Conservation (phyloP, 2,329 filamentous ascomycete species). For the Coniella vitis region DNA sequence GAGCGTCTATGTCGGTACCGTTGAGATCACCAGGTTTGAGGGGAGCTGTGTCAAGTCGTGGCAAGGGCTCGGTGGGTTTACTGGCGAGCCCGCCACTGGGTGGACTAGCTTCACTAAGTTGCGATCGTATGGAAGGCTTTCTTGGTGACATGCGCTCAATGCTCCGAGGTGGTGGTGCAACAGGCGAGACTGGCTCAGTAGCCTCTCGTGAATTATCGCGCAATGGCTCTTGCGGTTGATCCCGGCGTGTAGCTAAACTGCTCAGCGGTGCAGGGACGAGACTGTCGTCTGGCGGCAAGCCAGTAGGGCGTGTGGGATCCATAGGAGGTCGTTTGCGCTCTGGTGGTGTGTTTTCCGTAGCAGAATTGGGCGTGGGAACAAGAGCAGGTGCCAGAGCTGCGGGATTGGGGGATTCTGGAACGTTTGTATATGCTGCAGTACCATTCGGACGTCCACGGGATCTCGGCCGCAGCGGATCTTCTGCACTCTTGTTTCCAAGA, state of each 20-base stretch:
- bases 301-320: conserved; percentile 50
- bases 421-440: conserved; percentile 18
- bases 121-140: conserved; percentile 33
- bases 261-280: conserved; percentile 53
- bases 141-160: conserved; percentile 40
- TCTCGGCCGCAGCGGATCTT: conserved; percentile 41
- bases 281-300: conserved; percentile 37
- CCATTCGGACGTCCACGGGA: conserved; percentile 40
- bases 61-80: conserved; percentile 7
- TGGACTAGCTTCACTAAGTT: conserved; percentile 25
- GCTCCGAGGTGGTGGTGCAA: conserved; percentile 41
- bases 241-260: conserved; percentile 41
- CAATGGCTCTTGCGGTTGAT: conserved; percentile 24
- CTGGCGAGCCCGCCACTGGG: conserved; percentile 28
- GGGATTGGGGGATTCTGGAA: conserved; percentile 20
- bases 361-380: conserved; percentile 12
- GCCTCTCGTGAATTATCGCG: conserved; percentile 5
- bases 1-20: conserved; percentile 5
- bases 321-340: conserved; percentile 62
- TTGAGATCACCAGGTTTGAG: conserved; percentile 9
- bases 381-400: conserved; percentile 16
- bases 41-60: conserved; percentile 10
- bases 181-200: conserved; percentile 10
- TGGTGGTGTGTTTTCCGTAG: conserved; percentile 35
- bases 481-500: conserved; percentile 45